Base-by-base conservation (phyloP, 495 filamentous ascomycete species). In the Lasiosphaeris hirsuta region DNA sequence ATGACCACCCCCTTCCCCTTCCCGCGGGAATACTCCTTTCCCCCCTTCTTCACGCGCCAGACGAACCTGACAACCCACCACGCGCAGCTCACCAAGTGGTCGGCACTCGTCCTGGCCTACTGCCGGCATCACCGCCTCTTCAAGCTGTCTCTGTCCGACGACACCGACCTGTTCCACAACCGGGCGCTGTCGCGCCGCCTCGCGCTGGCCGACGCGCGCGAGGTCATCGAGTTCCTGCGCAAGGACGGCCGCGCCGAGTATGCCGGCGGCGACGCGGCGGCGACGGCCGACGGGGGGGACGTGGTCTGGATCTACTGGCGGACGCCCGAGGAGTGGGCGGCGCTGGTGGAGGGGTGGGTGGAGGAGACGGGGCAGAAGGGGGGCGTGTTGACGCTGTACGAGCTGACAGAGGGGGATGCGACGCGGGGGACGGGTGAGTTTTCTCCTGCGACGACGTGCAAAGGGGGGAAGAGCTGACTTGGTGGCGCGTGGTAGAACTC, bases 1-100 rank as follows among this genome's bases (percentile, higher is more conserved):
- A 46, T 47, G 42, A 44, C 51, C 19, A 34, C 36, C 35, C 53
- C 63, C 61, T 80, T 77, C 72, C 30, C 48, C 30, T 81, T 78
- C 69, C 81, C 79, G 3, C 72, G 69, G 41, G 75, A 80, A 47
- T 82, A 87, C 79, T 64, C 68, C 74, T 89, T 87, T 72, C 87
- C 87, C 2, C 84, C 87, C 58, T 88, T 90, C 84, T 90, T 84
- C 82, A 87, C 85, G 59, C 80, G 79, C 60, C 93, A 97, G 77
- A 84, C 87, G 44, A 92, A 91, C 77, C 78, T 76, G 61, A 75
- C 78, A 33, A 96, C 90, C 10, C 88, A 83, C 64, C 80, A 83
- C 70, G 80, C 84, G 18, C 94, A 97, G 69, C 84, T 91, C 51
- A 72, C 79, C 36, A 89, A 88, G 75, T 98, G 94, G 94, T 85